A percentile compares a stretch with the other conserved stretches of the same genome.
Conservation (phyloP, 1,139 yeast genomes). For the Candida dubliniensis region DNA sequence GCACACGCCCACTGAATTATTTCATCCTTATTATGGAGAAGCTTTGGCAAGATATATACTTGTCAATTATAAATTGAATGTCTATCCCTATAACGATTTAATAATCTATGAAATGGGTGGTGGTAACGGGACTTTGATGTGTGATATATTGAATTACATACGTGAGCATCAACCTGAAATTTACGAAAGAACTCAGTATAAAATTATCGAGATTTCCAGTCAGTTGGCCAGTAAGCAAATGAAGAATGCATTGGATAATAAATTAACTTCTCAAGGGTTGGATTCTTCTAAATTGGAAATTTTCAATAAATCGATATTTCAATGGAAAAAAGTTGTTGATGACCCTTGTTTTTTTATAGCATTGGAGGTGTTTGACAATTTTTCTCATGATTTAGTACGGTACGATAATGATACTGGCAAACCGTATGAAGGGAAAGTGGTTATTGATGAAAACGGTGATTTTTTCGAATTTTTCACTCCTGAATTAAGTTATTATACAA, state of each 20-base stretch:
- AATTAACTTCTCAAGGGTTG: constrained; percentile 39
- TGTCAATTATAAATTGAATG: constrained; percentile 63
- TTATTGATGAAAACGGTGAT: constrained; percentile 73
- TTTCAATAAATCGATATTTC: constrained; percentile 72
- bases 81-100: constrained; percentile 61
- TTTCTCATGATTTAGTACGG: constrained; percentile 78
- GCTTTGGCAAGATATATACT: constrained; percentile 75
- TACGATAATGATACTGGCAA: constrained; percentile 68
- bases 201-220: constrained; percentile 74
- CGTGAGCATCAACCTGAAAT: constrained; percentile 67
- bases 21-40: constrained; percentile 82
- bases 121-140: constrained; percentile 87
- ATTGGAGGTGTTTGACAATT: constrained; percentile 81
- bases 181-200: constrained; percentile 65
- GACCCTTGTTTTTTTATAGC: constrained; percentile 83
- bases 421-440: constrained; percentile 79
- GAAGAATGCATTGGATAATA: constrained; percentile 36
- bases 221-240: constrained; percentile 67
- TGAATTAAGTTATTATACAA: constrained; percentile 62
- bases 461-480: constrained; percentile 75
- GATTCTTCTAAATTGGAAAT: constrained; percentile 55
- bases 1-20: constrained; percentile 90
- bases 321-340: constrained; percentile 63
- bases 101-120: constrained; percentile 88
- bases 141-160: constrained; percentile 69